Conservation (phyloP, 78 protist genomes). For the Capsaspora owczarzaki region DNA sequence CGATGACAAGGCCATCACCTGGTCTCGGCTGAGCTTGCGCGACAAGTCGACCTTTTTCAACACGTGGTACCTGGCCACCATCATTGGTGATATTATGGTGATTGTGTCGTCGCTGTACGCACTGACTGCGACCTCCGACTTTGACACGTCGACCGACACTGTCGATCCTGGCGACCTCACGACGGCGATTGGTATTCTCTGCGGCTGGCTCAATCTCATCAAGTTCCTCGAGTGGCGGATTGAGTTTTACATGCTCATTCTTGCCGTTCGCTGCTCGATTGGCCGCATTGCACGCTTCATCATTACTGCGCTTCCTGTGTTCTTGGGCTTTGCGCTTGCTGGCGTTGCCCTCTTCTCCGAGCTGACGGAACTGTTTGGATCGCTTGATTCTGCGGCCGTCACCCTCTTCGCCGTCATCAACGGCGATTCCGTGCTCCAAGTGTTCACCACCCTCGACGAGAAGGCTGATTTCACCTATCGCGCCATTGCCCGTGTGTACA, state of each 20-base stretch:
- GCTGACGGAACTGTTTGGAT: neutral
- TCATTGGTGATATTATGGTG: neutral
- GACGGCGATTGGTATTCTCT: neutral
- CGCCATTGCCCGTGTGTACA: neutral
- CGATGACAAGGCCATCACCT: neutral
- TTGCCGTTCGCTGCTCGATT: neutral
- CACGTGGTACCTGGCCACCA: neutral
- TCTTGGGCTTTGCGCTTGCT: neutral
- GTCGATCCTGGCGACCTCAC: neutral
- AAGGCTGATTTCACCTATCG: neutral
- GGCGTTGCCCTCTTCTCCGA: slow-evolving; percentile 10
- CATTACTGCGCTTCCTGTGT: neutral
- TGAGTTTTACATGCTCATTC: slow-evolving; percentile 4
- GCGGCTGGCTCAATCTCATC: slow-evolving; percentile 4
- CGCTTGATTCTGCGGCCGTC: neutral
- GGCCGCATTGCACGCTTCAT: slow-evolving; percentile 5
- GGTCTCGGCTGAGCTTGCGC: neutral
- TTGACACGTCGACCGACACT: neutral
- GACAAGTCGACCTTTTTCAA: slow-evolving; percentile 16
- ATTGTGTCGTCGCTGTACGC: neutral
- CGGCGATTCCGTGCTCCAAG: slow-evolving; percentile 9
- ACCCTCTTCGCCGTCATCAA: slow-evolving; percentile 9
- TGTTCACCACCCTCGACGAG: neutral
- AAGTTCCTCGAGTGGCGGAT: slow-evolving; percentile 1
- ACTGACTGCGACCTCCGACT: neutral